These are phyloP conservation scores for Ophiostoma perfectum DNA, from an alignment of 2,329 filamentous ascomycete genomes.

Conservation along the genomic window DNA sequence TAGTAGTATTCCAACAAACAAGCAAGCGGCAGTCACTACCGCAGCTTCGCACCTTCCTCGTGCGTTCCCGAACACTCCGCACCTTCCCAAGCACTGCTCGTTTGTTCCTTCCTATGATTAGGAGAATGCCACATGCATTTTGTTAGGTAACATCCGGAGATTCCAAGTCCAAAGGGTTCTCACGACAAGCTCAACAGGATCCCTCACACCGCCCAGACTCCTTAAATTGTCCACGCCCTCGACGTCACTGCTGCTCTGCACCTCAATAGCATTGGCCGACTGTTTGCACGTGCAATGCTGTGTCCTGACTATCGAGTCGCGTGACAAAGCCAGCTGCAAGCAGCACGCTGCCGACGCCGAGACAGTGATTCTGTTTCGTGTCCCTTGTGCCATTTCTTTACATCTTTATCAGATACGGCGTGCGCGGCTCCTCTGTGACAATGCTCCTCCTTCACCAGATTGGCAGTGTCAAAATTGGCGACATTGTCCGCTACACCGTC, in stretches of 20 bases:
- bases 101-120: neutral
- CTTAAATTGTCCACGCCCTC: neutral
- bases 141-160: slow-evolving; percentile 1
- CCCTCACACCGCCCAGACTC: neutral
- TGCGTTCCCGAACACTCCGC: slow-evolving; percentile 5
- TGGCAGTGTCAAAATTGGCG: slow-evolving; percentile 88
- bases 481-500: slow-evolving; percentile 84
- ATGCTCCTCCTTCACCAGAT: slow-evolving; percentile 92
- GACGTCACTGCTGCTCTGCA: slow-evolving; percentile 11
- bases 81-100: neutral
- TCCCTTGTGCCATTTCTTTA: neutral
- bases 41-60: neutral
- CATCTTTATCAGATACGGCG: neutral
- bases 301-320: slow-evolving; percentile 17
- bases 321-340: slow-evolving; percentile 18
- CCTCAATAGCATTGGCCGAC: neutral
- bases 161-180: neutral
- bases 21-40: slow-evolving; percentile 2
- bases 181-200: neutral
- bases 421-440: slow-evolving; percentile 23
- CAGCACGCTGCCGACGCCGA: slow-evolving; percentile 11
- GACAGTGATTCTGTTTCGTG: neutral
- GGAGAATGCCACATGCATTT: neutral
- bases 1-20: neutral
- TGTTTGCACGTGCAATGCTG: slow-evolving; percentile 19